Conservation (phyloP, 495 filamentous ascomycete species). For the Achaetomiella virescens region DNA sequence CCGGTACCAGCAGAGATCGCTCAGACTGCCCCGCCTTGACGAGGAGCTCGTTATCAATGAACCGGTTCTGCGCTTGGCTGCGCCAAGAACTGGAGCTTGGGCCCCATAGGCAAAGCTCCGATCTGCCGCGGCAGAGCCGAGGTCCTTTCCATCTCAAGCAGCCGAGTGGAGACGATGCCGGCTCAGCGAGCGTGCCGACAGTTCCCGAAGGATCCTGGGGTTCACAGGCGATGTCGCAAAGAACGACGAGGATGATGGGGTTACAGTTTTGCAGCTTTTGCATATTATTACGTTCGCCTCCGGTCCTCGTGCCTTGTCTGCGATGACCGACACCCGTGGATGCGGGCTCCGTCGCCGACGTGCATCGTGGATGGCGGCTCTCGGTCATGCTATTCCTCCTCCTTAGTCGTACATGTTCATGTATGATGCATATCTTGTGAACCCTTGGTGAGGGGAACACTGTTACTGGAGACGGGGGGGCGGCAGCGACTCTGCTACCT, state of each 20-base stretch:
- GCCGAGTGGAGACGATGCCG: conserved; percentile 14
- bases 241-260: not conserved
- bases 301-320: not conserved
- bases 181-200: conserved; percentile 19
- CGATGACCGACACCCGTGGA: not conserved
- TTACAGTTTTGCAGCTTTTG: not conserved
- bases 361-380: not conserved
- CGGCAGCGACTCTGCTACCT: not conserved
- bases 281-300: not conserved
- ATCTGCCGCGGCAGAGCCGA: conserved; percentile 34
- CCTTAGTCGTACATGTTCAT: not conserved
- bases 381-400: not conserved
- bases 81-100: conserved; percentile 19
- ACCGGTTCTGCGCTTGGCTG: not conserved
- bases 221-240: conserved; percentile 5
- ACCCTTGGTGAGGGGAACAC: not conserved
- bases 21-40: not conserved
- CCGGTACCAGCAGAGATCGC: no score
- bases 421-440: not conserved
- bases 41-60: not conserved
- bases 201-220: conserved; percentile 17
- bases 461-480: not conserved
- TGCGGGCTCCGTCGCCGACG: not conserved
- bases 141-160: conserved; percentile 14
- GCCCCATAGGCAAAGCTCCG: conserved; percentile 21